Percentiles rank a stretch among this genome's conserved stretches.
Conservation (phyloP, 2,329 filamentous ascomycete genomes). For the Fusarium solani-melongenae region DNA sequence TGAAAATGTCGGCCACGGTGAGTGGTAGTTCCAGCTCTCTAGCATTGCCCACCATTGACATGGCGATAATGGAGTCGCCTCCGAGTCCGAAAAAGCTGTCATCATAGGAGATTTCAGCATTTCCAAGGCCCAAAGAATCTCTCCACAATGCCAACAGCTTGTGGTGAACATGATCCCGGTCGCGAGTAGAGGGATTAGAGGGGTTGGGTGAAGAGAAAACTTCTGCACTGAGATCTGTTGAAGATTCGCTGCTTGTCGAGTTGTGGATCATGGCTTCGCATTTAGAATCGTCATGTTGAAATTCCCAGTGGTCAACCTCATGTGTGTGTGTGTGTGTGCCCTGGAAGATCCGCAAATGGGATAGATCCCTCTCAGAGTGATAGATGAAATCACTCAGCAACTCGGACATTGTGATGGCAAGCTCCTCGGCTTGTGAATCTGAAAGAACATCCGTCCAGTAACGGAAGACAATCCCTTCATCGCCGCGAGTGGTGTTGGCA, state of each 20-base stretch:
- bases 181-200: not conserved
- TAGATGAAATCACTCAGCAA: slow-evolving; percentile 32
- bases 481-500: slow-evolving; percentile 38
- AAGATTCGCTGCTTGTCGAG: slow-evolving; percentile 16
- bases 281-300: not conserved
- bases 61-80: slow-evolving; percentile 38
- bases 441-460: slow-evolving; percentile 38
- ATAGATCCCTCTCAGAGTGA: slow-evolving; percentile 22
- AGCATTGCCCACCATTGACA: slow-evolving; percentile 34
- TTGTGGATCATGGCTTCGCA: not conserved
- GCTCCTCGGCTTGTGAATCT: slow-evolving; percentile 25
- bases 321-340: not conserved
- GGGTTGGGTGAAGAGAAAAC: slow-evolving; percentile 10
- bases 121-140: slow-evolving; percentile 12
- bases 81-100: slow-evolving; percentile 34
- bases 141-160: slow-evolving; percentile 27
- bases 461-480: slow-evolving; percentile 39
- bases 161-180: slow-evolving; percentile 8
- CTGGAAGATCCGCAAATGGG: slow-evolving; percentile 21
- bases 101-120: slow-evolving; percentile 3
- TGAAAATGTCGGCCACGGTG: slow-evolving; percentile 37
- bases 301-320: not conserved
- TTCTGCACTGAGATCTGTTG: slow-evolving; percentile 3
- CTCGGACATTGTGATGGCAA: slow-evolving; percentile 25
- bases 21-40: slow-evolving; percentile 23